A percentile compares a stretch with the other conserved stretches of the same genome.
Conservation (phyloP, 352 stramenopile species). For the Phytophthora pseudosyringae region DNA sequence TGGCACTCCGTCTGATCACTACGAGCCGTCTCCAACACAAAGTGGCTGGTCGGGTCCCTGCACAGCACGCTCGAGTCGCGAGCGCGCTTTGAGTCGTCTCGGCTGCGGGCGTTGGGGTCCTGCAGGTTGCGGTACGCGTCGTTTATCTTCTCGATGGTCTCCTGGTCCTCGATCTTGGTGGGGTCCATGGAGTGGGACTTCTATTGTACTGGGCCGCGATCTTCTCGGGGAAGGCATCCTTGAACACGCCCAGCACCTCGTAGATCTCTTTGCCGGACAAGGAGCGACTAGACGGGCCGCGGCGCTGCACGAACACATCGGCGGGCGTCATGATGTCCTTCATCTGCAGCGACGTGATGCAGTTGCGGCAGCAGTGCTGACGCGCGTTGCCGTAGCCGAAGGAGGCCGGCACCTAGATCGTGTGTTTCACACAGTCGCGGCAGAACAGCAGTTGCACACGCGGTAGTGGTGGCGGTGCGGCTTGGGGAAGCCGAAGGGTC, state of each 20-base stretch:
- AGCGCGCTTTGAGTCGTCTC: slow-evolving; percentile 65
- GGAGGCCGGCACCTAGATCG: slow-evolving; percentile 77
- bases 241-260: slow-evolving; percentile 71
- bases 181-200: slow-evolving; percentile 72
- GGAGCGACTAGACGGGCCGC: slow-evolving; percentile 57
- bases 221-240: slow-evolving; percentile 73
- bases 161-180: slow-evolving; percentile 63
- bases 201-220: slow-evolving; percentile 82
- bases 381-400: slow-evolving; percentile 81
- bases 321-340: slow-evolving; percentile 88
- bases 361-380: slow-evolving; percentile 84
- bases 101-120: slow-evolving; percentile 57
- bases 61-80: slow-evolving; percentile 58
- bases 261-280: slow-evolving; percentile 52
- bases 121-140: slow-evolving; percentile 80
- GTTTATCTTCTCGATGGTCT: slow-evolving; percentile 81
- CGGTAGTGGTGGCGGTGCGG: slow-evolving; percentile 85
- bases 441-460: slow-evolving; percentile 87
- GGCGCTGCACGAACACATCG: slow-evolving; percentile 86
- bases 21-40: slow-evolving; percentile 76
- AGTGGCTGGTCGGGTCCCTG: slow-evolving; percentile 44
- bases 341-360: slow-evolving; percentile 83
- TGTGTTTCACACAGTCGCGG: slow-evolving; percentile 82
- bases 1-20: slow-evolving; percentile 89
- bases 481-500: slow-evolving; percentile 86